Base-by-base conservation (phyloP, 768 basidiomycete species). In the Leucocoprinus leucothites region DNA sequence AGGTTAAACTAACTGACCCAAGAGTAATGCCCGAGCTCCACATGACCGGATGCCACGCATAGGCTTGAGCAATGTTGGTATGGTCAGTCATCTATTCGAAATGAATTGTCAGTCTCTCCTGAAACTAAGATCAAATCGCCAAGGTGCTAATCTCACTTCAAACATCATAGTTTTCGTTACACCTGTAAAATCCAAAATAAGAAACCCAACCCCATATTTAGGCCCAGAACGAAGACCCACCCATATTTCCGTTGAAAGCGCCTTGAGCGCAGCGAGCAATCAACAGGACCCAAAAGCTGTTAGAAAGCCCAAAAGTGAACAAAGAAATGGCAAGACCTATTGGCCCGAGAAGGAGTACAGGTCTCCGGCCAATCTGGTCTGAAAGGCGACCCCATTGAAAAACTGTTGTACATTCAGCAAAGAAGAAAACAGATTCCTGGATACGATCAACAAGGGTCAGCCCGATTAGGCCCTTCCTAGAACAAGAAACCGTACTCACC, bases 151-250 rank as follows among this genome's bases (percentile, higher is more conserved):
- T 26, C 40, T 34, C 35, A 71, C 71, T 63, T 77, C 76, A 31
- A 66, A 71, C 22, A 74, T 63, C 3, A 72, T 65, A 28, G 66
- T 72, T 56, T 71, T 75, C 3, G 71, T 58, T 3, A 72, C 71
- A 2, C 71, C 72, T 70, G 28, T 13, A 18, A 25, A 38, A 43
- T 19, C 1, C 25, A 5, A 14, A 34, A 28, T 3, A 2, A 19
- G 19, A 13, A 41, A 31, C 7, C 6, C 24, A 19, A 13, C 1
- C n/a, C 13, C 34, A 16, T 24, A 26, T 19, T 22, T 21, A 31
- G 21, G 24, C 31, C 14, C 28, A 21, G 19, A 51, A 46, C 8
- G 42, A 8, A 16, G 11, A 34, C 51, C 62, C 50, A 56, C 67
- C 69, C 3, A 71, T 65, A 36, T 70, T 68, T 1, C 71, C 69